Evolutionary conservation across 2,329 filamentous ascomycete genomes (phyloP).

Genomic region (Pyrenochaeta sp.): DNA sequence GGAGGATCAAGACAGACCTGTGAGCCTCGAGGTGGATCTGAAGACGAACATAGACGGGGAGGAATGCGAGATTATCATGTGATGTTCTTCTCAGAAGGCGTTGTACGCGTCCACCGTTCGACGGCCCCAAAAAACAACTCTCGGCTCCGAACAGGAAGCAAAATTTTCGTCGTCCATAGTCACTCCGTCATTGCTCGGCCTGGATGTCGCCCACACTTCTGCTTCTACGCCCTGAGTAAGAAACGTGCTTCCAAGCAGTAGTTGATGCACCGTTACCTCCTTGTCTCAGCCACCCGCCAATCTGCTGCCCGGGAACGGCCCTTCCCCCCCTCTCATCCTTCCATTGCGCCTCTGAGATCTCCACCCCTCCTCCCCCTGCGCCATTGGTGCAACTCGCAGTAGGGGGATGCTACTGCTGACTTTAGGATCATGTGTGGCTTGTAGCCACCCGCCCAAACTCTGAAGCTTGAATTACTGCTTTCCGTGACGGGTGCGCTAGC

Average conservation of each 20-base stretch:
- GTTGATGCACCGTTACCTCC: background rate
- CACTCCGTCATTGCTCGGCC: too few species aligned
- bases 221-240: background rate
- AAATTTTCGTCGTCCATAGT: too few species aligned
- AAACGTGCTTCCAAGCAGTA: background rate
- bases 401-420: background rate
- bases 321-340: background rate
- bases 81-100: background rate
- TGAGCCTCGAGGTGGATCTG: background rate
- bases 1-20: background rate
- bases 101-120: too few species aligned
- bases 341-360: background rate
- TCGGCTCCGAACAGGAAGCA: too few species aligned
- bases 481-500: background rate
- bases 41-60: background rate
- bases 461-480: slow-evolving; percentile 4
- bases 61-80: background rate
- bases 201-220: background rate
- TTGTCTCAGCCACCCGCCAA: slow-evolving; percentile 4
- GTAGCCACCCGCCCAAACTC: slow-evolving; percentile 1
- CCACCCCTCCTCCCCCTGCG: background rate
- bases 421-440: background rate
- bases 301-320: background rate
- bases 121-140: too few species aligned
- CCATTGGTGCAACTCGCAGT: background rate